Base-by-base conservation (phyloP, 345 rosid species). In the Pugionium cornutum region DNA sequence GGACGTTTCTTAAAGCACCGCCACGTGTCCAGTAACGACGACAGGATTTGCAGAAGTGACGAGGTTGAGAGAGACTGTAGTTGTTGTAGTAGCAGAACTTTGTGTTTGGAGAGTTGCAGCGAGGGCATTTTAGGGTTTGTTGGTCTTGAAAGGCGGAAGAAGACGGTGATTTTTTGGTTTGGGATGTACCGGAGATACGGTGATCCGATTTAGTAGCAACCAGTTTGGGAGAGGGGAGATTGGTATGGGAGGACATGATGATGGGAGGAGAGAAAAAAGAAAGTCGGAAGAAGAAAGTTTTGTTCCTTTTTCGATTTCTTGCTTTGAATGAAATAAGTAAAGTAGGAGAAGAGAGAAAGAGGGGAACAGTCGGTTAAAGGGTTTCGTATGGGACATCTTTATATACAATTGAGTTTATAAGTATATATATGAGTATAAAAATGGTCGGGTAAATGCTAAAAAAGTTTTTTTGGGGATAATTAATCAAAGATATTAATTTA, bases 41-140 rank as follows among this genome's bases (percentile, higher is more conserved):
- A 30, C 96, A 89, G 36, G 91, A 78, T 83, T 89, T 89, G 80
- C 96, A 89, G 70, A 89, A 89, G 82, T 89, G 88, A 18, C 18
- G 18, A 18, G 18, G 18, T 18, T 18, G 18, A 18, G 18, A 18
- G 18, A 18, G 18, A 18, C 89, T 86, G 85, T 89, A 89, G 78
- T 89, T 89, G 85, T 89, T 89, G 87, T 83, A 89, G 84, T 89
- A 89, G 74, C 96, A 87, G 86, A 87, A 87, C 75, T 87, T 89
- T 53, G 96, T 89, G 86, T 87, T 89, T 57, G 89, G 77, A 0
- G 96, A 89, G 82, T 87, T 91, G 52, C 96, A 89, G 32, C 96
- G 76, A 2, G 96, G 96, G 41, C 96, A 89, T 81, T 83, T 89
- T 33, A 76, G 75, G 69, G 76, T 40, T 64, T 81, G 81, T 44